A percentile compares a stretch with the other conserved stretches of the same genome.
Conservation (phyloP, 2,329 filamentous ascomycete genomes). For the Neonectria hederae region DNA sequence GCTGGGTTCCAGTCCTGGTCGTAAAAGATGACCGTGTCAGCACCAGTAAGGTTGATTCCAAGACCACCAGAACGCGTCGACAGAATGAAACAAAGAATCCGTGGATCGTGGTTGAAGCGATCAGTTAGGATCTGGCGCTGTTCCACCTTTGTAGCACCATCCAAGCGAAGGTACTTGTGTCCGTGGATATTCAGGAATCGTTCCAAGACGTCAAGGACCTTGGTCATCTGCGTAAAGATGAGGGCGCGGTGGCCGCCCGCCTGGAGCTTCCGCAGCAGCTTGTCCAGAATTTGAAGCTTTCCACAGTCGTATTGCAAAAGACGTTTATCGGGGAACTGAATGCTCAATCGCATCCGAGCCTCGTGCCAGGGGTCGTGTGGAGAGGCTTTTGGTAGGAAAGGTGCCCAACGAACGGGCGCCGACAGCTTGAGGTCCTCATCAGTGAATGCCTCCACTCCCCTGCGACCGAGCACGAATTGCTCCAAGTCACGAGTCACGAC, state of each 20-base stretch:
- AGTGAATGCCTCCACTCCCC: slow-evolving; percentile 65
- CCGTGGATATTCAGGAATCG: slow-evolving; percentile 98
- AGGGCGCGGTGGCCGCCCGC: slow-evolving; percentile 90
- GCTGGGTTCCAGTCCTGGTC: slow-evolving; percentile 99
- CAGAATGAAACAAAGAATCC: slow-evolving; percentile 94
- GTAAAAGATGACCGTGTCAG: slow-evolving; percentile 98
- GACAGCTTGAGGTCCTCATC: slow-evolving; percentile 67
- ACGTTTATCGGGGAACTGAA: slow-evolving; percentile 95
- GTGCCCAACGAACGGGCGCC: slow-evolving; percentile 63
- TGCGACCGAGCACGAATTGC: slow-evolving; percentile 70
- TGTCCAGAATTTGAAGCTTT: slow-evolving; percentile 90
- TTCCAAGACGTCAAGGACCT: slow-evolving; percentile 95
- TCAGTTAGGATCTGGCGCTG: slow-evolving; percentile 95
- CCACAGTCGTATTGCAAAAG: slow-evolving; percentile 98
- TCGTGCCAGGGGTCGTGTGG: slow-evolving; percentile 89
- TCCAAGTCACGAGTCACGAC: slow-evolving; percentile 84
- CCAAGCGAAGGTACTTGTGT: slow-evolving; percentile 93
- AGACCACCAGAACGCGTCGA: slow-evolving; percentile 94
- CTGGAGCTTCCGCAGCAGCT: slow-evolving; percentile 85
- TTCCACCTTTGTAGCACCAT: slow-evolving; percentile 96
- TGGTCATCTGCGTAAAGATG: slow-evolving; percentile 99
- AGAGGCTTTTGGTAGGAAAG: slow-evolving; percentile 64
- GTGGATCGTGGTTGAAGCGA: slow-evolving; percentile 93
- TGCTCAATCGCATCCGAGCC: slow-evolving; percentile 88
- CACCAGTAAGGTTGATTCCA: slow-evolving; percentile 95